A percentile compares a stretch with the other conserved stretches of the same genome.
phyloP scores from a whole-genome alignment of 1,284 basidiomycete genomes.

The Trametes pubescens region DNA sequence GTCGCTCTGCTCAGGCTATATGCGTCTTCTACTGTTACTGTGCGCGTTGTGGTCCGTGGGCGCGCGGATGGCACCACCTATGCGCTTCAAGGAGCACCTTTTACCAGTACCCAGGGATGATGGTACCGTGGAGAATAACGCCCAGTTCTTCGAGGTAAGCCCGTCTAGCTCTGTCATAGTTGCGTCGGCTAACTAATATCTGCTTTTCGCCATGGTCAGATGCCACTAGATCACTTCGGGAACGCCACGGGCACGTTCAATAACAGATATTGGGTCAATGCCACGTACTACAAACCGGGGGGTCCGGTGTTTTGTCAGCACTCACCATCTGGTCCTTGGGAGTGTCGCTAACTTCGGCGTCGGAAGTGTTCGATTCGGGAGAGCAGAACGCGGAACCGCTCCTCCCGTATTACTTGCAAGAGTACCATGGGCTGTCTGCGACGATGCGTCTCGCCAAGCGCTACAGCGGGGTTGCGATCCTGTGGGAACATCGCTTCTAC shows the following conservation, averaged over 20 bases:
- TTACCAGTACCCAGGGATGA: conserved; percentile 19
- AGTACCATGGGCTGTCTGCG: conserved; percentile 58
- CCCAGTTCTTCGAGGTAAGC: conserved; percentile 42
- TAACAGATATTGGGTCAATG: conserved; percentile 64
- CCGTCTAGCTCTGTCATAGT: not conserved
- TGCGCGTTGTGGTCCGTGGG: not conserved
- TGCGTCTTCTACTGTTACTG: not conserved
- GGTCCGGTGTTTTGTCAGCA: conserved; percentile 54
- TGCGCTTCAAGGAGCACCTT: conserved; percentile 21
- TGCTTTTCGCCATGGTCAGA: conserved; percentile 35
- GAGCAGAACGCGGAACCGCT: conserved; percentile 59
- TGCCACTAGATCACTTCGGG: conserved; percentile 55
- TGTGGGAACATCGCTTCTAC: conserved; percentile 67
- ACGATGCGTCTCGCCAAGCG: conserved; percentile 57
- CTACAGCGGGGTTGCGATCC: conserved; percentile 55
- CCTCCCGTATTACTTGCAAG: conserved; percentile 58
- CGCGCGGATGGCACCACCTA: conserved; percentile 3
- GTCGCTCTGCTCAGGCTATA: not conserved
- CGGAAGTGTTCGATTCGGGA: conserved; percentile 58
- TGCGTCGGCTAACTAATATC: not conserved
- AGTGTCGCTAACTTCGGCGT: not conserved
- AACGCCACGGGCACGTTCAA: conserved; percentile 47
- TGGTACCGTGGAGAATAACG: conserved; percentile 27
- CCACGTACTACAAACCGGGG: conserved; percentile 58
- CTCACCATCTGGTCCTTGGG: conserved; percentile 18